phyloP scores from a whole-genome alignment of 2,329 filamentous ascomycete species.

The Talaromyces sp. region DNA sequence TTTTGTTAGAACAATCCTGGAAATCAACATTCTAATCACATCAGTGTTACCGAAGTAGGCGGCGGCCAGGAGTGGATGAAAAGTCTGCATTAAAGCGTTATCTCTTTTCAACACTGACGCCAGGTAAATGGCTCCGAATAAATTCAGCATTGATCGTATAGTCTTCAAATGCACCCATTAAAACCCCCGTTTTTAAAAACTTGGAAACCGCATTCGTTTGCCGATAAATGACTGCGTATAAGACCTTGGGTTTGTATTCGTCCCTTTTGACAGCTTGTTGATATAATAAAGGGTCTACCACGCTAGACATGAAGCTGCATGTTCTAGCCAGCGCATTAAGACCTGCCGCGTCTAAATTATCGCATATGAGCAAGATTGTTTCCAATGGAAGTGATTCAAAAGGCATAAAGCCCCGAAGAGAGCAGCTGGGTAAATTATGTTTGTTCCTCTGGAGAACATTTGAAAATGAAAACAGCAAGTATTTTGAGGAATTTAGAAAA shows the following conservation, averaged over 20 bases:
- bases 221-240: background rate
- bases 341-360: background rate
- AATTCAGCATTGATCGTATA: background rate
- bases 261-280: background rate
- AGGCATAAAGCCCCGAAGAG: background rate
- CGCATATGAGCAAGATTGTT: background rate
- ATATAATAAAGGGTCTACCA: background rate
- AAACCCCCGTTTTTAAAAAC: constrained; percentile 1
- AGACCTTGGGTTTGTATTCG: background rate
- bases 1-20: background rate
- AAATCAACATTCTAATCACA: constrained; percentile 1
- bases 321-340: background rate
- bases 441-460: no score
- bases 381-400: constrained; percentile 1
- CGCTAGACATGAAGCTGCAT: background rate
- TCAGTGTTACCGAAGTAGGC: background rate
- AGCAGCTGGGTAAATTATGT: no score
- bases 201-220: background rate
- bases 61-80: constrained; percentile 4
- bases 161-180: background rate
- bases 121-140: background rate
- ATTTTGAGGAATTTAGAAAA: no score
- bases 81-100: background rate
- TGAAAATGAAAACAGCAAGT: background rate
- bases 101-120: background rate